Conservation (phyloP, 2,329 filamentous ascomycete genomes). For the Sphaerulina populicola region DNA sequence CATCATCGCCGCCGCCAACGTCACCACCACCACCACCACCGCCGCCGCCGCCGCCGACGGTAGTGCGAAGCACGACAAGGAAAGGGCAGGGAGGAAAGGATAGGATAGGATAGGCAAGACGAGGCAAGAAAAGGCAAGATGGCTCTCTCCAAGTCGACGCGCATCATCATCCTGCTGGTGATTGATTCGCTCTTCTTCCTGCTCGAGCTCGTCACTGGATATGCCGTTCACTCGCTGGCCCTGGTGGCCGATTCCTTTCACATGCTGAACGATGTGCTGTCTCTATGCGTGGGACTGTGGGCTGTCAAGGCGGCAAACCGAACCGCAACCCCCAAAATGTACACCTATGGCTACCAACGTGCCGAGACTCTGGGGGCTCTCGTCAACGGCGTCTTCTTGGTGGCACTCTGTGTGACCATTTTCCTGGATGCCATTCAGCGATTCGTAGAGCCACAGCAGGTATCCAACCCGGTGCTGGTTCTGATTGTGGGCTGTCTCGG, state of each 20-base stretch:
- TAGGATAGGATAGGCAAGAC: neutral
- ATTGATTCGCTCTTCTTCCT: conserved; percentile 89
- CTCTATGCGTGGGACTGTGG: conserved; percentile 85
- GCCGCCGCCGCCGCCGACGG: too few relatives aligned
- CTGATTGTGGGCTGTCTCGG: conserved; percentile 82
- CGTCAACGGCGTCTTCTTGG: conserved; percentile 94
- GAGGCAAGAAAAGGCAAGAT: conserved; percentile 41
- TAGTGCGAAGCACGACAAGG: too few relatives aligned
- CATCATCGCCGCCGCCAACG: too few relatives aligned
- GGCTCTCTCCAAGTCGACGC: conserved; percentile 84
- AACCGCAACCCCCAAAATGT: conserved; percentile 60
- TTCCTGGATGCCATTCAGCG: conserved; percentile 90
- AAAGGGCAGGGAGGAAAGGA: too few relatives aligned
- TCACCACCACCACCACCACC: too few relatives aligned
- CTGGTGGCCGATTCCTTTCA: conserved; percentile 96
- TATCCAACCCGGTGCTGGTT: conserved; percentile 76
- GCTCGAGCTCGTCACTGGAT: conserved; percentile 75
- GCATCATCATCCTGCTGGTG: conserved; percentile 84
- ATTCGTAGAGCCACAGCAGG: conserved; percentile 82
- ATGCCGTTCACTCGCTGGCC: conserved; percentile 81
- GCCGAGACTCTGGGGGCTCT: conserved; percentile 94
- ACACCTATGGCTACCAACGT: conserved; percentile 95
- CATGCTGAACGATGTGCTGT: conserved; percentile 99
- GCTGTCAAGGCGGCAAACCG: conserved; percentile 83
- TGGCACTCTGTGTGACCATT: conserved; percentile 92